Base-by-base conservation (phyloP, 2,329 filamentous ascomycete species). In the Gyromitra esculenta region DNA sequence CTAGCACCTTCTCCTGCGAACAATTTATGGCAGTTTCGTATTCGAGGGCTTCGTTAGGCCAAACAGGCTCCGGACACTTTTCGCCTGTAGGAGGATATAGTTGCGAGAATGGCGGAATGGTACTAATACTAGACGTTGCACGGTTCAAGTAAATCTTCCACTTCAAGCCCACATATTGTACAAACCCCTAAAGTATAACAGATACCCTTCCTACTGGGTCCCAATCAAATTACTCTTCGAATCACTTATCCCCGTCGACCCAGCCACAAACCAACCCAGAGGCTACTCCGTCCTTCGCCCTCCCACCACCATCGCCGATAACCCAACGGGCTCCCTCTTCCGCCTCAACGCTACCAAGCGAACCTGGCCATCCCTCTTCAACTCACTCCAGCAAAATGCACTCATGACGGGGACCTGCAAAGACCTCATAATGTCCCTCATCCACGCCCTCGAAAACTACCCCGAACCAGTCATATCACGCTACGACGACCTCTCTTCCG, bases 151-250 rank as follows among this genome's bases (percentile, higher is more conserved):
- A 66, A 52, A 50, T 39, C 25, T 35, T 54, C 21, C 43, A 63
- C 25, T 54, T n/a, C 9, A 9, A 15, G 18, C 15, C 57, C 21
- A 18, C 57, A 43, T 39, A 70, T 43, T 25, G 18, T 9, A n/a
- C 3, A 39, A 50, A 15, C 9, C 50, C 18, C 48, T 75, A 52
- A 75, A 59, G 7, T 31, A 13, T 7, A 25, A 43, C 25, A 77
- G 75, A 45, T 79, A 79, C 39, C 78, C 78, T 15, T 79, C 77
- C 37, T 79, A 79, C 60, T 79, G 78, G 78, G 77, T 79, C 18
- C 73, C 75, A 25, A 75, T 79, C n/a, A 56, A 57, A 37, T 45
- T 67, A n/a, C 60, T 79, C 9, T 79, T 75, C 41, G 77, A 76
- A 39, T 63, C 70, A 25, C 65, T 79, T 18, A 57, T 74, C 18